phyloP scores from a whole-genome alignment of 1,139 yeast genomes.

The Yamadazyma trypodendri region DNA sequence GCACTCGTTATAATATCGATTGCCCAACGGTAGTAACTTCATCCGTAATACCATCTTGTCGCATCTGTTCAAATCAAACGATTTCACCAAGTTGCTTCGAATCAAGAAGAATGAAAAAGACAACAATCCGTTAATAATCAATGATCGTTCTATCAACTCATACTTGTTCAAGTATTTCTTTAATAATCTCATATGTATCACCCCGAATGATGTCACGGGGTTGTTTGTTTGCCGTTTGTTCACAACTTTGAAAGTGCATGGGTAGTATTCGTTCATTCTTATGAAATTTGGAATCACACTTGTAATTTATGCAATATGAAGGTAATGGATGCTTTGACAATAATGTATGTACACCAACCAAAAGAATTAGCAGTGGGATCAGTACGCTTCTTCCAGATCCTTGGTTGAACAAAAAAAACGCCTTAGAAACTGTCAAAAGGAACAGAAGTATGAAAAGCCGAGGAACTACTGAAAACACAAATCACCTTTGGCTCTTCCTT shows the following conservation, averaged over 20 bases:
- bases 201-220: background rate
- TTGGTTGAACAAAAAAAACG: too few species aligned
- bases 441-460: background rate
- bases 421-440: background rate
- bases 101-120: slow-evolving; percentile 22
- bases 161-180: slow-evolving; percentile 9
- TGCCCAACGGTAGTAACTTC: slow-evolving; percentile 15
- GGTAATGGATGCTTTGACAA: too few species aligned
- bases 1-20: slow-evolving; percentile 22
- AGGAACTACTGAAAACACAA: too few species aligned
- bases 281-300: background rate
- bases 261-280: background rate
- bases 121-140: slow-evolving; percentile 18
- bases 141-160: slow-evolving; percentile 12
- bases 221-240: background rate
- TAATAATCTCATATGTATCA: slow-evolving; percentile 11
- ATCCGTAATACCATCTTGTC: slow-evolving; percentile 14
- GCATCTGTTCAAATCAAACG: slow-evolving; percentile 13
- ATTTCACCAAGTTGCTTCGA: slow-evolving; percentile 21
- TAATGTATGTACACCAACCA: too few species aligned
- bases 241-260: background rate
- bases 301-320: too few species aligned
- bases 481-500: too few species aligned
- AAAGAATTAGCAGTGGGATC: background rate
- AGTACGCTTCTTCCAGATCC: background rate